Conservation (phyloP, 768 basidiomycete species). For the Suillus plorans region DNA sequence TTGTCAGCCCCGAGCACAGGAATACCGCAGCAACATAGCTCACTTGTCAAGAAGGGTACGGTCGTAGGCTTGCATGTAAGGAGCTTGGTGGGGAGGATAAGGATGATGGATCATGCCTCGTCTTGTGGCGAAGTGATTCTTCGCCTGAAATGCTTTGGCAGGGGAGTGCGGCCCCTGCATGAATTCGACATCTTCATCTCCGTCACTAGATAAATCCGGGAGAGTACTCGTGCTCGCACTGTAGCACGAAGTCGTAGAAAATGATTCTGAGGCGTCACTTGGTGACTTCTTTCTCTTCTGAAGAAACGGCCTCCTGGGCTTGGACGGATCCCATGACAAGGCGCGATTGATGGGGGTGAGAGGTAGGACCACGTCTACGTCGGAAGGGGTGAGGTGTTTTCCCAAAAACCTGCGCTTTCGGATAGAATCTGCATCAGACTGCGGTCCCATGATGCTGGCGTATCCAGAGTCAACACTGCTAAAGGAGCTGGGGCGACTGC, state of each 20-base stretch:
- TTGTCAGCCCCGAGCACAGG: slow-evolving; percentile 4
- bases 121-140: slow-evolving; percentile 23
- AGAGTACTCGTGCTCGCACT: not conserved
- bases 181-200: not conserved
- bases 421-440: slow-evolving; percentile 12
- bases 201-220: not conserved
- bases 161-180: slow-evolving; percentile 2
- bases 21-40: slow-evolving; percentile 21
- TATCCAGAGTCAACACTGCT: slow-evolving; percentile 31
- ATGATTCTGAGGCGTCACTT: not conserved
- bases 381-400: not conserved
- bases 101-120: slow-evolving; percentile 54
- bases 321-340: slow-evolving; percentile 14
- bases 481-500: slow-evolving; percentile 20
- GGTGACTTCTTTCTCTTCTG: slow-evolving; percentile 26
- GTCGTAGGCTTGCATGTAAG: slow-evolving; percentile 71
- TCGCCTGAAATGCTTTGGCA: slow-evolving; percentile 22
- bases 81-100: slow-evolving; percentile 44
- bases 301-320: slow-evolving; percentile 20
- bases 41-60: slow-evolving; percentile 58
- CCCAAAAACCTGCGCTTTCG: slow-evolving; percentile 2
- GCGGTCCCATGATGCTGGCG: slow-evolving; percentile 26
- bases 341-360: slow-evolving; percentile 11
- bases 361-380: slow-evolving; percentile 14
- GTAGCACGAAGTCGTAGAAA: slow-evolving; percentile 3